Evolutionary conservation across 495 filamentous ascomycete genomes (phyloP).

Genomic region (Durotheca rogersii): DNA sequence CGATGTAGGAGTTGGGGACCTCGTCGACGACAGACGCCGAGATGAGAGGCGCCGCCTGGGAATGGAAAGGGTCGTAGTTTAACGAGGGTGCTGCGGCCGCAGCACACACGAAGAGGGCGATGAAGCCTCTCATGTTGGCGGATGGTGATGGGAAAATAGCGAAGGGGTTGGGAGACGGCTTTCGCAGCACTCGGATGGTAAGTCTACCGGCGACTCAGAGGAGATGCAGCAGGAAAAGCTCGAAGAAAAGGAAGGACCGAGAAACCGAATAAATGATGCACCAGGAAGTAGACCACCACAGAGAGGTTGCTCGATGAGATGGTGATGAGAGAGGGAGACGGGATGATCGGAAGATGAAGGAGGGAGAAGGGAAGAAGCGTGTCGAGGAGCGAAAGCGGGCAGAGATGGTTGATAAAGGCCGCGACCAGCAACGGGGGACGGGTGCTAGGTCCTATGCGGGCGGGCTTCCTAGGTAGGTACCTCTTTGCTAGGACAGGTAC

Average conservation of each 20-base stretch:
- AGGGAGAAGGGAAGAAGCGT: conserved; percentile 29
- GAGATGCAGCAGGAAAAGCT: conserved; percentile 31
- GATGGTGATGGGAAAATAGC: conserved; percentile 10
- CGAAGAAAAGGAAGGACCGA: conserved; percentile 16
- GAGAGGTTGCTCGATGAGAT: conserved; percentile 34
- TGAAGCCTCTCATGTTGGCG: conserved; percentile 70
- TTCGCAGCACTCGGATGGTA: conserved; percentile 33
- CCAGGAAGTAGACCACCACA: conserved; percentile 17
- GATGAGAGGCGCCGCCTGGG: conserved; percentile 83
- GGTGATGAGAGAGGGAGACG: conserved; percentile 49
- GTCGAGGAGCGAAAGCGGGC: conserved; percentile 27
- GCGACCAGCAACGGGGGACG: conserved; percentile 12
- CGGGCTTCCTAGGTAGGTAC: too few species aligned
- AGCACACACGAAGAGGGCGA: conserved; percentile 67
- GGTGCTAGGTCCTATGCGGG: too few species aligned
- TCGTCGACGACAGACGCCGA: conserved; percentile 71
- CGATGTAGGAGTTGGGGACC: conserved; percentile 90
- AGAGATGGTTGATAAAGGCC: conserved; percentile 30
- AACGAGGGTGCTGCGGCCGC: conserved; percentile 74
- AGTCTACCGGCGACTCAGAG: conserved; percentile 47
- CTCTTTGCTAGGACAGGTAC: not conserved
- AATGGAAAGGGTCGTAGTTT: conserved; percentile 74
- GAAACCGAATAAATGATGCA: conserved; percentile 37
- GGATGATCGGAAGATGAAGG: conserved; percentile 33
- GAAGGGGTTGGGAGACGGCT: conserved; percentile 11